Conservation (phyloP, 176 grass and related monocot genomes). For the Aegilops umbellulata region DNA sequence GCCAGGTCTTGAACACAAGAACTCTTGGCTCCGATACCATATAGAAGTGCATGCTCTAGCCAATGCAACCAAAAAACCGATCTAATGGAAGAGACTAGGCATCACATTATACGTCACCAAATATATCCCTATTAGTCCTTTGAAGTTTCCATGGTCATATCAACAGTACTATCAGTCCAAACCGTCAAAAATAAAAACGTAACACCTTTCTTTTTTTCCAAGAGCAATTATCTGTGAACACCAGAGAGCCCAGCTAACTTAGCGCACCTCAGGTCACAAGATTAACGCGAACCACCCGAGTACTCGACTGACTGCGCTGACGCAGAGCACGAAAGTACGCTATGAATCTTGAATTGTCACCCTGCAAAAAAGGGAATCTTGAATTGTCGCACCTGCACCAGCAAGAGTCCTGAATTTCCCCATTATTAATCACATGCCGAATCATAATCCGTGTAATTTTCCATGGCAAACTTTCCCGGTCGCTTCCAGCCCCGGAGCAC, state of each 20-base stretch:
- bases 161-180: too few species aligned
- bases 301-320: background rate
- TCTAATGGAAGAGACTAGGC: too few species aligned
- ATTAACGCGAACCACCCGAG: background rate
- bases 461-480: background rate
- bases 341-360: background rate
- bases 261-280: background rate
- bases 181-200: too few species aligned
- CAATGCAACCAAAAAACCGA: too few species aligned
- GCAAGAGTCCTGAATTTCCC: background rate
- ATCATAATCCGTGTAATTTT: background rate
- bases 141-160: too few species aligned
- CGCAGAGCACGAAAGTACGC: background rate
- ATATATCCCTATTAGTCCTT: too few species aligned
- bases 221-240: background rate
- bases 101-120: too few species aligned
- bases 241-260: background rate
- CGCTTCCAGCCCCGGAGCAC: slow-evolving; percentile 18
- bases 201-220: background rate
- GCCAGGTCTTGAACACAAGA: too few species aligned
- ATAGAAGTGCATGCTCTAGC: too few species aligned
- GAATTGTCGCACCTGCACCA: background rate
- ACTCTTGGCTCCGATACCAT: too few species aligned
- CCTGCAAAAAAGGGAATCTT: background rate
- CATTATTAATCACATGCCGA: background rate